Percentiles rank a stretch among this genome's conserved stretches.
Evolutionary conservation across 1,284 basidiomycete species (phyloP).

Genomic region (Mycosarcoma mackinlayi): DNA sequence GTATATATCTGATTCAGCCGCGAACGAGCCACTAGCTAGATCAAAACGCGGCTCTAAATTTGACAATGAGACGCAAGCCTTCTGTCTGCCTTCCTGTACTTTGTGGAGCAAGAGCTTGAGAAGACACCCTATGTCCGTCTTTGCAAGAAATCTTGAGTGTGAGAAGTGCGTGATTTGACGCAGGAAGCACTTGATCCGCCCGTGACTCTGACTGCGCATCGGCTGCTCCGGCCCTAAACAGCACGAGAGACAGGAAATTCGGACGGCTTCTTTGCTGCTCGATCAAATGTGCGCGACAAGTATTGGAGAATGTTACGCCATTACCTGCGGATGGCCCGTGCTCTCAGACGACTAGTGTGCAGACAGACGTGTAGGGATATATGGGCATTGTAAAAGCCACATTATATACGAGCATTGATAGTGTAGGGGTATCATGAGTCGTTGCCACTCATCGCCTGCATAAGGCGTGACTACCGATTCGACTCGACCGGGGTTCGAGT

Average conservation of each 20-base stretch:
- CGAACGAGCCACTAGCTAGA: conserved; percentile 21
- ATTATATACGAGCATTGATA: conserved; percentile 31
- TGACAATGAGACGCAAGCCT: too few species aligned
- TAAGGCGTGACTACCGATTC: conserved; percentile 31
- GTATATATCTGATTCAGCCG: conserved; percentile 19
- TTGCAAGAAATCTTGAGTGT: not conserved
- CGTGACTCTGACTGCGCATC: not conserved
- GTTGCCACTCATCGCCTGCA: conserved; percentile 39
- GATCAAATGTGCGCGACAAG: conserved; percentile 8
- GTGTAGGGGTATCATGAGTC: conserved; percentile 54
- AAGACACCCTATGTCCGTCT: too few species aligned
- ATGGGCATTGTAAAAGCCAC: not conserved
- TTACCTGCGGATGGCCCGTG: conserved; percentile 19
- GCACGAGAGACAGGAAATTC: conserved; percentile 9
- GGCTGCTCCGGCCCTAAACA: conserved; percentile 3
- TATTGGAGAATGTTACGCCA: conserved; percentile 16
- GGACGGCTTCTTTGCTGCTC: conserved; percentile 20
- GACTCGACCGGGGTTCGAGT: conserved; percentile 59
- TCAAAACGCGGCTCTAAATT: not conserved
- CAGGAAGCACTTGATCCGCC: conserved; percentile 3
- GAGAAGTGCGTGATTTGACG: conserved; percentile 8
- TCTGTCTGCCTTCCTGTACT: not conserved
- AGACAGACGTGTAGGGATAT: too few species aligned
- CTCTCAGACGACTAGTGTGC: too few species aligned
- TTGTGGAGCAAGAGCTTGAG: not conserved